Percentiles rank a stretch among this genome's conserved stretches.
phyloP scores from a whole-genome alignment of 352 stramenopile genomes.

The Pythium dissotocum region DNA sequence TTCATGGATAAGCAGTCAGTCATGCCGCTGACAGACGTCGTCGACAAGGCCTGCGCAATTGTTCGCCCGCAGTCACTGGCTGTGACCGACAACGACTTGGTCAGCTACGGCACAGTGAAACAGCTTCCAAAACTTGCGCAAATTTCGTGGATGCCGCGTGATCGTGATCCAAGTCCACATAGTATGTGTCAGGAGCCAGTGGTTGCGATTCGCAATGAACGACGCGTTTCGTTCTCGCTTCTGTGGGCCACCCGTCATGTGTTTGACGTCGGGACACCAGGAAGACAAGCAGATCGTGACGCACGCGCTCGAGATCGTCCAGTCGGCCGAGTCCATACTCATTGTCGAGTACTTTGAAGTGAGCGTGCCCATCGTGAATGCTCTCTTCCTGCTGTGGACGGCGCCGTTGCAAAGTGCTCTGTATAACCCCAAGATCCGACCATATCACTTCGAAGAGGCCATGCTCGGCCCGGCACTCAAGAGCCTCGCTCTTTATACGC shows the following conservation, averaged over 20 bases:
- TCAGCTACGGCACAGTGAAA: conserved; percentile 1
- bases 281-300: neutral
- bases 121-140: neutral
- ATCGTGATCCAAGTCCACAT: neutral
- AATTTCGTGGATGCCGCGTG: neutral
- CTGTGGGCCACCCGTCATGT: neutral
- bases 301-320: conserved; percentile 9
- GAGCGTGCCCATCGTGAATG: conserved; percentile 7
- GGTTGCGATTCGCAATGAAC: neutral
- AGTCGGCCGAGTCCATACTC: conserved; percentile 16
- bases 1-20: conserved; percentile 12
- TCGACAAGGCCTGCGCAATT: neutral
- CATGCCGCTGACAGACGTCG: neutral
- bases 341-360: conserved; percentile 24
- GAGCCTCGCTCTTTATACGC: conserved; percentile 5
- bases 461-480: neutral
- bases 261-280: neutral
- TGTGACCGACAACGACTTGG: neutral
- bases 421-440: conserved; percentile 18
- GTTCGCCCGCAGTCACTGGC: neutral
- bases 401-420: neutral
- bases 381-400: conserved; percentile 3
- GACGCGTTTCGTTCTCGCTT: no score
- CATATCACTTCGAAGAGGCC: conserved; percentile 1
- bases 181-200: no score